These are phyloP conservation scores for Malus sylvestris DNA, from an alignment of 306 rosid genomes.

Conservation along the genomic window DNA sequence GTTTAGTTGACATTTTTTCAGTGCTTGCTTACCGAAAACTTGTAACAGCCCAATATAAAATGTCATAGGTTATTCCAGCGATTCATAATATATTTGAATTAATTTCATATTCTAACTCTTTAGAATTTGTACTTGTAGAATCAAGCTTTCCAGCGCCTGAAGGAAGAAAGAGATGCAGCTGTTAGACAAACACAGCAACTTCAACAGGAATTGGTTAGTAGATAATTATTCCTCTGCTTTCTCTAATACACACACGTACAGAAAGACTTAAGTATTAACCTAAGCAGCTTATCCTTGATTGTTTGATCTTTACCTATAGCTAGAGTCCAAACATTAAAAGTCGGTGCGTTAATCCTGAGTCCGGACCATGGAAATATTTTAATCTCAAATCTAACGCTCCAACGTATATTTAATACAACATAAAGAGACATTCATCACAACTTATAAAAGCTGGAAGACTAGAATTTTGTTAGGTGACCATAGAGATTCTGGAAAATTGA, in stretches of 20 bases:
- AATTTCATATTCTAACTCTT: neutral
- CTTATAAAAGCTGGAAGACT: neutral
- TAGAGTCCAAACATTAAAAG: neutral
- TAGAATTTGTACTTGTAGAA: slow-evolving; percentile 20
- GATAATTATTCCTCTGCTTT: neutral
- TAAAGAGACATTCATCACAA: neutral
- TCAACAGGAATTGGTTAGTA: slow-evolving; percentile 78
- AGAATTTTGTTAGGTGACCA: neutral
- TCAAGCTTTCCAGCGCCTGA: slow-evolving; percentile 51
- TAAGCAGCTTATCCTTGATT: neutral
- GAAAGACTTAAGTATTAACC: neutral
- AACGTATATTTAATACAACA: neutral
- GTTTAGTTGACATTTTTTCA: neutral
- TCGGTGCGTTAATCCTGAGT: neutral
- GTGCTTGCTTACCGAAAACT: neutral
- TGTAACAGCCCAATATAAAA: neutral
- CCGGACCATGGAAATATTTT: neutral
- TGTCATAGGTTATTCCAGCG: neutral
- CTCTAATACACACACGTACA: neutral
- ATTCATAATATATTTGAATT: slow-evolving; percentile 7
- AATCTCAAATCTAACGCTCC: neutral
- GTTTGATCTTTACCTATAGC: neutral
- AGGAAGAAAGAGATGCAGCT: slow-evolving; percentile 82
- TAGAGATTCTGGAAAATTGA: neutral
- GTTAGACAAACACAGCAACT: slow-evolving; percentile 63